Percentiles rank a stretch among this genome's conserved stretches.
phyloP scores from a whole-genome alignment of 352 stramenopile genomes.

The Phytophthora multivora region DNA sequence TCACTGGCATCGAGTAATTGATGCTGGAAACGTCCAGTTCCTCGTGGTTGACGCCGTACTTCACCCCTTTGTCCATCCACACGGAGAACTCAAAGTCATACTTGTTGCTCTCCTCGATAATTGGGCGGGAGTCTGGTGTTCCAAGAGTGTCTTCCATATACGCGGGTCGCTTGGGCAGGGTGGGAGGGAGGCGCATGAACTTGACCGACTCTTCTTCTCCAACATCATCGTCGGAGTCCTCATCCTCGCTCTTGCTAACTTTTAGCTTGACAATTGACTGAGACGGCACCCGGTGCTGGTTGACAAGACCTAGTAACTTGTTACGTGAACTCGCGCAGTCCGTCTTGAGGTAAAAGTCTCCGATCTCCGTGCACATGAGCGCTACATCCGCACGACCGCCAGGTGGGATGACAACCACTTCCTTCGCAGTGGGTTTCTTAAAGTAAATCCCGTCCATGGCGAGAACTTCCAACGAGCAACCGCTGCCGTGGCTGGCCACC shows the following conservation, averaged over 20 bases:
- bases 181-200: conserved; percentile 38
- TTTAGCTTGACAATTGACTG: conserved; percentile 66
- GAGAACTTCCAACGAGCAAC: conserved; percentile 62
- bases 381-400: conserved; percentile 70
- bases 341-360: conserved; percentile 71
- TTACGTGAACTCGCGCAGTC: conserved; percentile 64
- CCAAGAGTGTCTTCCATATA: conserved; percentile 61
- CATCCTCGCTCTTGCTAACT: conserved; percentile 26
- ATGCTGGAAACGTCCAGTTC: conserved; percentile 45
- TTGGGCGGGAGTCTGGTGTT: conserved; percentile 14
- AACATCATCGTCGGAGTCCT: conserved; percentile 23
- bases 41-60: conserved; percentile 72
- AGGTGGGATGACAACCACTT: conserved; percentile 66
- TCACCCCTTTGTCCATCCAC: conserved; percentile 59
- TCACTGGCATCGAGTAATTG: conserved; percentile 74
- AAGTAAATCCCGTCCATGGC: conserved; percentile 79
- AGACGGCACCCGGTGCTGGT: conserved; percentile 72
- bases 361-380: conserved; percentile 48
- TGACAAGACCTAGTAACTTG: conserved; percentile 58
- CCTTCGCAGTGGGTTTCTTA: conserved; percentile 40
- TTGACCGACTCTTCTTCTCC: neutral
- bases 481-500: conserved; percentile 40
- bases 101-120: conserved; percentile 41
- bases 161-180: conserved; percentile 50
- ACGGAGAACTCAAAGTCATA: conserved; percentile 82